Evolutionary conservation across 1,284 basidiomycete genomes (phyloP), one percentile per base, ranked within the genome.

Genomic region (Puccinia polysora): DNA sequence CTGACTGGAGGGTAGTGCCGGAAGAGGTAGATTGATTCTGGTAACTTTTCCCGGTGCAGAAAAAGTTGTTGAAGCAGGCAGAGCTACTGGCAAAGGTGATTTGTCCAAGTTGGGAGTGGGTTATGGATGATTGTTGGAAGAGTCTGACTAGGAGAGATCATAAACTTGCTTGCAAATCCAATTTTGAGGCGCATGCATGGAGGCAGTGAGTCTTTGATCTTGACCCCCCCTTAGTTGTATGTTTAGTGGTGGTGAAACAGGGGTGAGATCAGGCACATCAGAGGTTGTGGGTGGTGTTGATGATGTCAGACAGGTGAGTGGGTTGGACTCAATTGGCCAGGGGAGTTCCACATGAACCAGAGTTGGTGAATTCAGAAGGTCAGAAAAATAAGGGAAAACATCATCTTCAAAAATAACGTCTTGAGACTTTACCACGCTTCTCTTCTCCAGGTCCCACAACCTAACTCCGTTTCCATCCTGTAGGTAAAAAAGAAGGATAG

Each of bases 331-430:
- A 20, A 23, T 10, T 8, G 50, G 7, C 25, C n/a, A 53, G 20
- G 50, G 50, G 20, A 20, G 8, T 23, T 20, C 50, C 7, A 53
- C 18, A 7, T 8, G 7, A 8, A 28, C 18, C 7, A 20, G 50
- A 20, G 50, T 10, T 7, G 10, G 8, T 7, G n/a, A 23, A 28
- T 7, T 7, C 7, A 53, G 7, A 10, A 28, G 25, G 10, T 53
- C 20, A 8, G 25, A 10, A 10, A 8, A 10, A 28, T 53, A 28
- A 23, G 50, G n/a, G 25, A 53, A 28, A 53, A 23, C 10, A 58
- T 23, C 55, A 28, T 58, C 55, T 28, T 60, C 32, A 40, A 60
- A 60, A 5, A 60, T 40, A 20, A 40, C n/a, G 38, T 60, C 58
- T 32, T 34, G 4, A 5, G 32, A 36, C 38, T 60, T 60, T 4